phyloP scores from a whole-genome alignment of 2,329 filamentous ascomycete genomes.

The Penicillium oxalicum region DNA sequence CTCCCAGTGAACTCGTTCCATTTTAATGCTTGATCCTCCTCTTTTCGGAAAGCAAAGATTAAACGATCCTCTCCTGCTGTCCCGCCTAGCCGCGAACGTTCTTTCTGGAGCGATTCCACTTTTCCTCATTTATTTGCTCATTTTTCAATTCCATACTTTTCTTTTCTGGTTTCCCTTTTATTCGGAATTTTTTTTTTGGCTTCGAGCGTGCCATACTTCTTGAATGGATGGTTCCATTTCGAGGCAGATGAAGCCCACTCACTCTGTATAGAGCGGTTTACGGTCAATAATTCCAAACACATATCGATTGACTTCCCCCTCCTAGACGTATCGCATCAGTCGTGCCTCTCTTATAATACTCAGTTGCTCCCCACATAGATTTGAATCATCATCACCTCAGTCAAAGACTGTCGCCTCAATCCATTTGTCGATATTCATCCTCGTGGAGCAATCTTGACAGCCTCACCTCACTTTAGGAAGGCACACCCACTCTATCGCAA shows the following conservation, averaged over 20 bases:
- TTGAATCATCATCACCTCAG: not conserved
- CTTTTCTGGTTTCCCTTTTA: slow-evolving; percentile 1
- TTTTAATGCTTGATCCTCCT: too few species aligned
- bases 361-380: slow-evolving; percentile 4
- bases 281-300: slow-evolving; percentile 15
- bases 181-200: slow-evolving; percentile 4
- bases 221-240: slow-evolving; percentile 9
- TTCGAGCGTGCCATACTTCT: slow-evolving; percentile 9
- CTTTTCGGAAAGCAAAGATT: slow-evolving; percentile 24
- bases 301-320: slow-evolving; percentile 19
- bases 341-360: slow-evolving; percentile 7
- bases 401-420: too few species aligned
- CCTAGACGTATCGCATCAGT: slow-evolving; percentile 8
- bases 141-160: not conserved
- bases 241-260: slow-evolving; percentile 13
- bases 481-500: too few species aligned
- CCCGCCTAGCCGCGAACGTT: slow-evolving; percentile 12
- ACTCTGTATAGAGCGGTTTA: slow-evolving; percentile 18
- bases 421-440: too few species aligned
- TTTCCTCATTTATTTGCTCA: slow-evolving; percentile 7
- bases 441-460: too few species aligned
- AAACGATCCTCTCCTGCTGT: not conserved
- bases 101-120: slow-evolving; percentile 4
- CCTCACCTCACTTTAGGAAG: too few species aligned
- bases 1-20: too few species aligned